Conservation (phyloP, 441 rosid species). For the Corymbia calophylla region DNA sequence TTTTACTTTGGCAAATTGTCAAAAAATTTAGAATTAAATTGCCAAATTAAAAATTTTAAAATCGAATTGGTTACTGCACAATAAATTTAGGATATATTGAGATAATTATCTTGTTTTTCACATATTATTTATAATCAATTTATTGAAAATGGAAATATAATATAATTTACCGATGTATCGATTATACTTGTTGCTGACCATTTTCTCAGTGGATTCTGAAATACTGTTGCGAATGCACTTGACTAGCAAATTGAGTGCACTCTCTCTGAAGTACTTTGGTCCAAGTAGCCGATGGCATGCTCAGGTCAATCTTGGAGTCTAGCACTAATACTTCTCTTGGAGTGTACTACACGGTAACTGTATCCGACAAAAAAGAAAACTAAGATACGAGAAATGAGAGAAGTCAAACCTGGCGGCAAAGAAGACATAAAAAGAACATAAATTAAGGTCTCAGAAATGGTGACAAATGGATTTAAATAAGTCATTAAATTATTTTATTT, state of each 20-base stretch:
- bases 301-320: not conserved
- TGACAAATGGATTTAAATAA: not conserved
- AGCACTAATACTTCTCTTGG: too few relatives aligned
- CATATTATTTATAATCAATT: not conserved
- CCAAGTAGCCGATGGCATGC: not conserved
- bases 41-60: not conserved
- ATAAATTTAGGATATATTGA: not conserved
- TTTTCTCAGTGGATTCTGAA: not conserved
- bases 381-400: not conserved
- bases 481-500: too few relatives aligned
- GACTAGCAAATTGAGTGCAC: not conserved
- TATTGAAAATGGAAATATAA: not conserved
- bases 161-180: not conserved
- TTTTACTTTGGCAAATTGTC: not conserved
- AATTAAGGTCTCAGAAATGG: not conserved
- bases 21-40: not conserved
- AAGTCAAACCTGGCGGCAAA: not conserved
- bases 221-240: not conserved
- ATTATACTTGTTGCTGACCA: not conserved
- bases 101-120: not conserved
- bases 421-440: not conserved
- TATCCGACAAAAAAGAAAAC: too few relatives aligned
- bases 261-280: not conserved
- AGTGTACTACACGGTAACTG: too few relatives aligned
- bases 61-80: too few relatives aligned